A percentile compares a stretch with the other conserved stretches of the same genome.
These are phyloP conservation scores for Cocos nucifera DNA, from an alignment of 176 grass and related monocot species.

Conservation along the genomic window DNA sequence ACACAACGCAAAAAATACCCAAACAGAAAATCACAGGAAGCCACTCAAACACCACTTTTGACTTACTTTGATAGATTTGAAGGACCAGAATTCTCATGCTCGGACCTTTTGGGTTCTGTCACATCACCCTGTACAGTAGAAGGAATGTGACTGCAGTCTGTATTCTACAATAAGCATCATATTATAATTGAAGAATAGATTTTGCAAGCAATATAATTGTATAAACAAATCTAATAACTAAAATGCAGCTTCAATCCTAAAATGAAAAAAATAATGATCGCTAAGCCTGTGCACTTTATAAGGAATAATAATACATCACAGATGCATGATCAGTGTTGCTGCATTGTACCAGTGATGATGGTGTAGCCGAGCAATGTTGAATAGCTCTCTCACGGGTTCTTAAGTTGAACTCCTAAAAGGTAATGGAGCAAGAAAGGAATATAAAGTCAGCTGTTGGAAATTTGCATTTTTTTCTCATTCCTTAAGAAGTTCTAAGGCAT, in stretches of 20 bases:
- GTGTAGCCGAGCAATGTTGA: constrained; percentile 2
- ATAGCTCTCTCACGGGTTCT: constrained; percentile 6
- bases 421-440: not conserved
- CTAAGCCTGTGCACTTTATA: no score
- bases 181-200: not conserved
- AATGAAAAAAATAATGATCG: no score
- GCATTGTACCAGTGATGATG: constrained; percentile 1
- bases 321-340: no score
- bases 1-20: no score
- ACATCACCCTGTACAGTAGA: constrained; percentile 5
- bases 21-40: not conserved
- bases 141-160: not conserved
- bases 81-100: constrained; percentile 9
- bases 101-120: constrained; percentile 7
- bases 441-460: not conserved
- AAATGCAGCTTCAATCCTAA: no score
- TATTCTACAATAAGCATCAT: not conserved
- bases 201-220: no score
- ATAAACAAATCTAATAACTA: no score
- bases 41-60: not conserved
- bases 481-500: no score
- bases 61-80: constrained; percentile 12
- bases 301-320: no score
- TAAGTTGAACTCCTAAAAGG: constrained; percentile 18
- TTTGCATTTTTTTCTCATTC: no score